Percentiles rank a stretch among this genome's conserved stretches.
phyloP scores from a whole-genome alignment of 495 filamentous ascomycete species.

The Hypomontagnella submonticulosa region DNA sequence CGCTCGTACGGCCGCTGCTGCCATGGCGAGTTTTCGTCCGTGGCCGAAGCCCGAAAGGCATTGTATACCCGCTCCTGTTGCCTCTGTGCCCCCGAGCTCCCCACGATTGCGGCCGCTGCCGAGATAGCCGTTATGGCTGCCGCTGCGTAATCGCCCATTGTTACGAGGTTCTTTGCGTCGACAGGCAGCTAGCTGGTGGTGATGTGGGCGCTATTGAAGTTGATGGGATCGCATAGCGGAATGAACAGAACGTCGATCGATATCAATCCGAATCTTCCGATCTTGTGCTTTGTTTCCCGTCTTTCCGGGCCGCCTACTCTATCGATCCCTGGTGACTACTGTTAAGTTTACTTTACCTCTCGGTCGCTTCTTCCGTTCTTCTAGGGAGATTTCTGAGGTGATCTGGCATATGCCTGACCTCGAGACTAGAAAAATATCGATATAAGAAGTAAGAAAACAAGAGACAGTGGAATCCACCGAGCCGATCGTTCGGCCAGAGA shows the following conservation, averaged over 20 bases:
- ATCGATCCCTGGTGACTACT: constrained; percentile 5
- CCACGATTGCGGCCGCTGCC: constrained; percentile 27
- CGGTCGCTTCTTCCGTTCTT: too few species aligned
- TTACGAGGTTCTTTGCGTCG: neutral
- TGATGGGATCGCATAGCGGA: constrained; percentile 11
- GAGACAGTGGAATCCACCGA: too few species aligned
- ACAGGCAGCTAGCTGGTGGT: neutral
- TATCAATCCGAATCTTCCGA: neutral
- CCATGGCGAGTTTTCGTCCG: constrained; percentile 32
- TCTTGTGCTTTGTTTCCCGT: neutral
- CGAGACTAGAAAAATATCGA: too few species aligned
- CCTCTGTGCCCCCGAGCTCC: constrained; percentile 21
- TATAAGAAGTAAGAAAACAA: too few species aligned
- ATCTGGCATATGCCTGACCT: too few species aligned
- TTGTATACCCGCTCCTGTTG: constrained; percentile 20
- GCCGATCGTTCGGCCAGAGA: neutral
- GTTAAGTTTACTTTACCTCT: neutral
- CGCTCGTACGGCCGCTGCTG: constrained; percentile 16
- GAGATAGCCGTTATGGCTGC: constrained; percentile 26
- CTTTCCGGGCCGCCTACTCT: neutral
- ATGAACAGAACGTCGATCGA: neutral
- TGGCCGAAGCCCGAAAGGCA: neutral
- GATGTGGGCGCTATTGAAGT: neutral
- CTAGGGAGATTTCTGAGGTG: too few species aligned
- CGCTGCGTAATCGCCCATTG: constrained; percentile 29